Evolutionary conservation across 192 early-diverging fungal species (phyloP), one percentile per base, ranked within the genome.

Genomic region (Mortierella antarctica): DNA sequence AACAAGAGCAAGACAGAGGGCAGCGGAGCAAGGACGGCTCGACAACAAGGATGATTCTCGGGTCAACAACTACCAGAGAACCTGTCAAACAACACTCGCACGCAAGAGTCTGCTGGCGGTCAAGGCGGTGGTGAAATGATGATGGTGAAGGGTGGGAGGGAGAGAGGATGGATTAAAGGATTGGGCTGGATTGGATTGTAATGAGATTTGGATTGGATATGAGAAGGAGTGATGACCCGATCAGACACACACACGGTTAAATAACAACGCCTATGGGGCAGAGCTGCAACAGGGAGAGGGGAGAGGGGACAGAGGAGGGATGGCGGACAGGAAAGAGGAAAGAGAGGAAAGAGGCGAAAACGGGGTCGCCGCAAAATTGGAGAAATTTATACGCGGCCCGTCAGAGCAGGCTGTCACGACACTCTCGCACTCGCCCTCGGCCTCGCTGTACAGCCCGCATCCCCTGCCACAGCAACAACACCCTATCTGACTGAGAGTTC

Each of bases 31-130:
- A 21, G 40, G 60, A 66, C 17, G 49, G 65, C 31, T 23, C 54
- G 71, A 46, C 65, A 69, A 69, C 39, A 67, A n/a, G 40, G 39
- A 70, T 15, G 50, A 57, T 21, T 59, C 52, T 60, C 64, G 62
- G 67, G 75, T 79, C 75, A 79, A 79, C 75, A 79, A 70, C 69
- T 67, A 79, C 75, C 75, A 71, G 69, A 79, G 62, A 65, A 79
- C 50, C 52, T 60, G 39, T 57, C 68, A 62, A 64, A 50, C 45
- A 44, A 57, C 20, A 68, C 61, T 59, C 55, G 47, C 62, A 65
- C 46, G 55, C 56, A 57, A 31, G 1, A 31, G 31, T 12, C 50
- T 59, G 48, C 39, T 61, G 45, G 54, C 21, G 42, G 20, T 56
- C 48, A 57, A 74, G 57, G 54, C 54, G 18, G 62, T 23, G 8